phyloP scores from a whole-genome alignment of 345 rosid genomes.

The Hibiscus trionum region DNA sequence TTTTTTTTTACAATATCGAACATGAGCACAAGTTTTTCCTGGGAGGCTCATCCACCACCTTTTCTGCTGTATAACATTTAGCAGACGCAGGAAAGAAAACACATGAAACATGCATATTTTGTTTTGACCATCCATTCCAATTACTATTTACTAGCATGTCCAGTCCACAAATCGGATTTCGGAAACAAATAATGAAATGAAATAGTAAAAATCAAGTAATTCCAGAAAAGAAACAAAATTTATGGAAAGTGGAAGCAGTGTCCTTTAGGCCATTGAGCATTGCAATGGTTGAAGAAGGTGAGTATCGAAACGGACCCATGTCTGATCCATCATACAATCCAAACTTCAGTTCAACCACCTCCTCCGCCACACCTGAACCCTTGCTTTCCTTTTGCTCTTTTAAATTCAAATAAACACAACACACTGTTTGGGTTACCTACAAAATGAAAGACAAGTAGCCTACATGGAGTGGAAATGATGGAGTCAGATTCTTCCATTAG shows the following conservation, averaged over 20 bases:
- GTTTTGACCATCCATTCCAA: no score
- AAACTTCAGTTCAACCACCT: conserved; percentile 76
- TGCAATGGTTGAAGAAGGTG: conserved; percentile 64
- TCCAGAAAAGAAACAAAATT: conserved; percentile 1
- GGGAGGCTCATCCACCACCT: conserved; percentile 55
- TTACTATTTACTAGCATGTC: no score
- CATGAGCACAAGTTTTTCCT: conserved; percentile 53
- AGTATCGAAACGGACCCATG: conserved; percentile 82
- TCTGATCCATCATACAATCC: conserved; percentile 88
- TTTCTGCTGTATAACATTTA: conserved; percentile 40
- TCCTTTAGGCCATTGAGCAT: conserved; percentile 94
- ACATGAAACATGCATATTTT: no score
- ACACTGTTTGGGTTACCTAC: background rate
- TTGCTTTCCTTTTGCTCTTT: no score
- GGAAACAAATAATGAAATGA: no score
- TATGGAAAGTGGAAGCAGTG: background rate
- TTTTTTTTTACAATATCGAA: conserved; percentile 48
- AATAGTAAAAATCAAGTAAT: background rate
- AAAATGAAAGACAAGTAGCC: background rate
- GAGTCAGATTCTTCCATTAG: no score
- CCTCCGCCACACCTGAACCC: conserved; percentile 39
- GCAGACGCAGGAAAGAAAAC: background rate
- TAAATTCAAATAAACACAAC: background rate
- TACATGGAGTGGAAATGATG: no score
- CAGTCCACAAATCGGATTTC: no score